Base-by-base conservation (phyloP, 169 alveolate species). In the Eimeria tenella region DNA sequence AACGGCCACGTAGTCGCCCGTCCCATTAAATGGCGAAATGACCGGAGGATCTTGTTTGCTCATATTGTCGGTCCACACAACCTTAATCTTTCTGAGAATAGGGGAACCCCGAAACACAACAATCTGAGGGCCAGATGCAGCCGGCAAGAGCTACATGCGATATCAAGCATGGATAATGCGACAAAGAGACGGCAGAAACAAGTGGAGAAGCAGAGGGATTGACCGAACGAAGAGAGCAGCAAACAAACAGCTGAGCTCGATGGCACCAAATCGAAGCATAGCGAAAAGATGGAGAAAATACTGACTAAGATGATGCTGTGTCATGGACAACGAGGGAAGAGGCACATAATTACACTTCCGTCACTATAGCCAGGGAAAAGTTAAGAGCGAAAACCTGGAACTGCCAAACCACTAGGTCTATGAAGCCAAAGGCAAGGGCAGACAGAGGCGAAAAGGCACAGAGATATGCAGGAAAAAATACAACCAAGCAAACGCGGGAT, bases 1-100 rank as follows among this genome's bases (percentile, higher is more conserved):
- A 74, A 99, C 97, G 56, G 97, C 97, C 65, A 95, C 95, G 94
- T 81, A 95, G 94, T 95, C 94, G 74, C 79, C 79, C 21, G 73
- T 65, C 68, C 95, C 95, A 88, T 93, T 94, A 92, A 90, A 74
- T 15, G 73, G 86, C 17, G 77, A 71, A 52, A 96, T 90, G 63
- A 73, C 88, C 25, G 96, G 94, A 68, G 93, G 95, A 62, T 89
- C 84, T 79, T 96, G 93, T 63, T 87, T 89, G 63, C 92, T 75
- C 97, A 96, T 96, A 90, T 96, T 96, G 58, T 70, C 88, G n/a
- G 53, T 77, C 95, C 94, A 94, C 60, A 87, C 91, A 90, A 94
- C 96, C 62, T 90, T 71, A 87, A 95, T 94, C 93, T 93, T 84
- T 81, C 95, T 93, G 75, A 31, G 2, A 31, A 31, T 31, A 31